Base-by-base conservation (phyloP, 2,329 filamentous ascomycete species). In the Hypoxylon sp. region DNA sequence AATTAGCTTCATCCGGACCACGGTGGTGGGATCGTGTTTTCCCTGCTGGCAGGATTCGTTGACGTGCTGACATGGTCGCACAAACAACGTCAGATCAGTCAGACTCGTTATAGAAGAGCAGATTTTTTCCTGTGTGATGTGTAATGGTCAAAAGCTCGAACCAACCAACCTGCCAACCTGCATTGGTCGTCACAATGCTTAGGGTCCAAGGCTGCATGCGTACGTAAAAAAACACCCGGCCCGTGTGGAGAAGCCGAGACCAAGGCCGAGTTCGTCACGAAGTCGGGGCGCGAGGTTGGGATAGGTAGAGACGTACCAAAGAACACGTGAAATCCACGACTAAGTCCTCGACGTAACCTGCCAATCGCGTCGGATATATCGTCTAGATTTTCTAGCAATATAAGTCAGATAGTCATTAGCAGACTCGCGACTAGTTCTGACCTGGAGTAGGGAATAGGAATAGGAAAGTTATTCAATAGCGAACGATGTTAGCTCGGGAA, bases 11-110 rank as follows among this genome's bases (percentile, higher is more conserved):
- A 51, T 64, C 55, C n/a, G 59, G 57, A 67, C 65, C 68, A 61
- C 58, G 54, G 52, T 67, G 60, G 65, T 68, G 65, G 65, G 58
- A 62, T 68, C 60, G 62, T 53, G 57, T 64, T 58, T 50, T 64
- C 59, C 54, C 54, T 56, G 39, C 52, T n/a, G 43, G 34, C 22
- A 47, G 58, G 34, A n/a, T 59, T 43, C n/a, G 6, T 41, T 24
- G 17, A 30, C 53, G 54, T 64, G 60, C 59, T 63, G 51, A 28
- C 49, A 30, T 41, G 37, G 37, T 62, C 26, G 53, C 55, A 66
- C 59, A 59, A 22, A 48, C 53, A 60, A 65, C 46, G 59, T 63
- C 48, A 59, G 59, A 57, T 37, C 4, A 55, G 34, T 47, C 20
- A 24, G 41, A 11, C 22, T 6, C 8, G 10, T 22, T 28, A 24